Evolutionary conservation across 331 rosid genomes (phyloP).

Genomic region (Arachis monticola): DNA sequence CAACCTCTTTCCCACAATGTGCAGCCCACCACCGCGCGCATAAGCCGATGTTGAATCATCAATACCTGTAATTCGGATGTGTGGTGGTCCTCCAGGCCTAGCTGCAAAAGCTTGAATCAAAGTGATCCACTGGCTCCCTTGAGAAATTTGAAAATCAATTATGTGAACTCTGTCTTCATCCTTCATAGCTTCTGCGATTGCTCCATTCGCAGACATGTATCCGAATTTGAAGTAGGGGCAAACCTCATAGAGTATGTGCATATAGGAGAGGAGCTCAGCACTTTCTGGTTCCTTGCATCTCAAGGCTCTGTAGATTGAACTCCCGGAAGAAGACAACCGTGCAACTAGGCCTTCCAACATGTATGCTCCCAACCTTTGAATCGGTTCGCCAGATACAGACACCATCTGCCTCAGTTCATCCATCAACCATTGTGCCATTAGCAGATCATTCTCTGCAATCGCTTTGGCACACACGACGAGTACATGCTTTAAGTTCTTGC

Average conservation of each 20-base stretch:
- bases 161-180: conserved; percentile 82
- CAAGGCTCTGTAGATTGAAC: conserved; percentile 74
- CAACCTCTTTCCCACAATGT: conserved; percentile 75
- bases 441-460: conserved; percentile 68
- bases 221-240: conserved; percentile 97
- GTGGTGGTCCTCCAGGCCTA: conserved; percentile 98
- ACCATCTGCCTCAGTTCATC: conserved; percentile 82
- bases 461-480: conserved; percentile 82
- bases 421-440: conserved; percentile 76
- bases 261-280: conserved; percentile 75
- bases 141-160: conserved; percentile 89
- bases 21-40: conserved; percentile 92
- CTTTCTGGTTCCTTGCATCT: conserved; percentile 88
- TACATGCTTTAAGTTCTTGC: conserved; percentile 67
- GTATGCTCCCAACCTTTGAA: conserved; percentile 96
- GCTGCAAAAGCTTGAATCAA: conserved; percentile 96
- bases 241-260: conserved; percentile 89
- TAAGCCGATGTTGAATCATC: conserved; percentile 84
- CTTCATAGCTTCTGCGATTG: conserved; percentile 99
- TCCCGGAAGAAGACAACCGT: conserved; percentile 63
- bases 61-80: conserved; percentile 86
- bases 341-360: conserved; percentile 98
- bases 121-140: conserved; percentile 96
- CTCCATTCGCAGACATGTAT: conserved; percentile 98
- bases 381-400: conserved; percentile 91